Evolutionary conservation across 352 stramenopile species (phyloP).

Genomic region (Phytophthora ohioensis): DNA sequence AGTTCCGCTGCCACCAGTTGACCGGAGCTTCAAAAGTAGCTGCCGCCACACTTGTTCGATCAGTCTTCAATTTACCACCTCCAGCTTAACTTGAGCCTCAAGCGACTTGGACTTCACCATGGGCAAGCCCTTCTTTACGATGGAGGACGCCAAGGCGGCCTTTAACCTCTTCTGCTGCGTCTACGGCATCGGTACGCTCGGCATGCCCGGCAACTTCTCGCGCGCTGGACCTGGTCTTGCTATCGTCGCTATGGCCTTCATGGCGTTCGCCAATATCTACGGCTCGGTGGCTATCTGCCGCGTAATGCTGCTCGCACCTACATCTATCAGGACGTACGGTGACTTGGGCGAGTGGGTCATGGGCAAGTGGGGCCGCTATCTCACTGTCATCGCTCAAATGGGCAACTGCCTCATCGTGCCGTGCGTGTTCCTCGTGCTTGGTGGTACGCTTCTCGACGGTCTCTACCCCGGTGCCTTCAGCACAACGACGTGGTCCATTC

Average conservation of each 20-base stretch:
- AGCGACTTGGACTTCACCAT: slow-evolving; percentile 18
- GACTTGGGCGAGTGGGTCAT: slow-evolving; percentile 28
- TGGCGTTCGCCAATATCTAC: slow-evolving; percentile 33
- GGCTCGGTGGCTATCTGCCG: slow-evolving; percentile 25
- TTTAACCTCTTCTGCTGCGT: slow-evolving; percentile 1
- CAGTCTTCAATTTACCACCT: slow-evolving; percentile 27
- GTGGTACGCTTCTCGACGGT: slow-evolving; percentile 42
- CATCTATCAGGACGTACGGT: slow-evolving; percentile 25
- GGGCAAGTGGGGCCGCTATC: slow-evolving; percentile 28
- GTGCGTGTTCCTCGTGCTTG: slow-evolving; percentile 45
- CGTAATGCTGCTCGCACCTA: slow-evolving; percentile 29
- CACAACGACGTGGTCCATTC: slow-evolving; percentile 43
- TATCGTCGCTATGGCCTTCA: slow-evolving; percentile 31
- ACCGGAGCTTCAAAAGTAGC: not conserved
- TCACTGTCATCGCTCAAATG: slow-evolving; percentile 33
- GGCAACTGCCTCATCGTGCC: slow-evolving; percentile 30
- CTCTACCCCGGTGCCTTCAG: slow-evolving; percentile 51
- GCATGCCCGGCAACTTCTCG: slow-evolving; percentile 13
- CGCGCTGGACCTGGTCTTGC: slow-evolving; percentile 23
- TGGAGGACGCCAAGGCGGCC: slow-evolving; percentile 24
- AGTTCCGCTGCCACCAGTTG: slow-evolving; percentile 22
- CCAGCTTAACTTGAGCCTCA: not conserved
- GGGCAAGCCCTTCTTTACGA: slow-evolving; percentile 31
- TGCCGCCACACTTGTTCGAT: not conserved
- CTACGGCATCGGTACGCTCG: not conserved